Base-by-base conservation (phyloP, 1,284 basidiomycete genomes). In the Ceratobasidium sp. region DNA sequence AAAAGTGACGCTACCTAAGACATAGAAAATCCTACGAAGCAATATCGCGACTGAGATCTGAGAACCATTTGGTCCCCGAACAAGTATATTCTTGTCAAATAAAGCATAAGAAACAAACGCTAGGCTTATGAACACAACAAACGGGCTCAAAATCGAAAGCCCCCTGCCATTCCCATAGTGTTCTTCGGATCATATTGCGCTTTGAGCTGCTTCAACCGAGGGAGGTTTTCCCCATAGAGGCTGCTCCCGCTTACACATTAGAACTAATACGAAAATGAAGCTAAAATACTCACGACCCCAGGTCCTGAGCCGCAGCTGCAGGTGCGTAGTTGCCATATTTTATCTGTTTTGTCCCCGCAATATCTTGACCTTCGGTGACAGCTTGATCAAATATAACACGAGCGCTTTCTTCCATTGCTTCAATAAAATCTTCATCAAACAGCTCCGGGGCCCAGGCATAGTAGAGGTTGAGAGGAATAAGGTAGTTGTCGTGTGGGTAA, bases 131-230 rank as follows among this genome's bases (percentile, higher is more conserved):
- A n/a, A n/a, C n/a, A n/a, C n/a, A n/a, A n/a, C n/a, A n/a, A n/a
- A n/a, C n/a, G n/a, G n/a, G 26, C 6, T 46, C 39, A 58, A 16
- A 67, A 67, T 21, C 64, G 48, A 23, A 32, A 88, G 3, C 87
- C 88, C 4, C 87, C 88, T 16, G 86, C 81, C n/a, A 88, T 83
- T 14, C 79, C 82, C 87, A 89, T 89, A 30, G 88, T 80, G 72
- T 85, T 82, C 6, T 77, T 64, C 0, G 86, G 86, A 73, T 89
- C 88, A 67, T 84, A 81, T 61, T 72, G 72, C 10, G 74, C 77
- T 77, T 84, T 86, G 26, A 87, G 78, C 8, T 65, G 75, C 64
- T 78, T 74, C 75, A 89, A 74, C 53, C 75, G 78, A 5, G 77
- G 76, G 10, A 87, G 58, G 75, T 87, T 87, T 21, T 67, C 77